Percentiles rank a stretch among this genome's conserved stretches.
Evolutionary conservation across 306 rosid species (phyloP).

Genomic region (apple (Malus domestica)): ASM211411v1 NC_041798.1:30941001-30941500

Average conservation of each 20-base stretch:
- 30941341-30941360: not conserved
- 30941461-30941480: not conserved
- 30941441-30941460: not conserved
- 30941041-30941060: not conserved
- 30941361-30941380: not conserved
- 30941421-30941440: not conserved
- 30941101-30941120: conserved; percentile 1
- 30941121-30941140: not conserved
- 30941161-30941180: not conserved
- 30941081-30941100: not conserved
- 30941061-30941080: not conserved
- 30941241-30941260: not conserved
- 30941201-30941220: conserved; percentile 22
- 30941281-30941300: not conserved
- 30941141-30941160: conserved; percentile 2
- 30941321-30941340: not conserved
- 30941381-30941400: not conserved
- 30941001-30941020: not conserved
- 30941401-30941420: not conserved
- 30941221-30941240: conserved; percentile 24
- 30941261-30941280: not conserved
- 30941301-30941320: not conserved
- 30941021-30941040: not conserved
- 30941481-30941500: not conserved
- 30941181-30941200: not conserved